Percentiles rank a stretch among this genome's conserved stretches.
Conservation (phyloP, 106 monocot species). For the Ottelia alismoides region DNA sequence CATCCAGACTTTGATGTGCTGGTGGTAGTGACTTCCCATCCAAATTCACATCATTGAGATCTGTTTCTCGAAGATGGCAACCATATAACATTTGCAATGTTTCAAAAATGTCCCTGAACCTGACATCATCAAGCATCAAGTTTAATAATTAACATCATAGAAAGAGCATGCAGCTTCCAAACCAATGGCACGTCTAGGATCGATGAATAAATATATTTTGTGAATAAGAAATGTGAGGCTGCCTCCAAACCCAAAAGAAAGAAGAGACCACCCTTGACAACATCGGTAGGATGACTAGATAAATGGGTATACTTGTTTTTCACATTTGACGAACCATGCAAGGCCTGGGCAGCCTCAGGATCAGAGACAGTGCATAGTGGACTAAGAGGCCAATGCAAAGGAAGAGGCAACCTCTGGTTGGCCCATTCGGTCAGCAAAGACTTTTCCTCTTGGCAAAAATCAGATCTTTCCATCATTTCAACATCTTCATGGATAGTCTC, state of each 20-base stretch:
- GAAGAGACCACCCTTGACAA: conserved; percentile 59
- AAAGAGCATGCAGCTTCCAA: conserved; percentile 89
- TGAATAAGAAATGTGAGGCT: conserved; percentile 17
- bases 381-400: conserved; percentile 87
- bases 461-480: conserved; percentile 19
- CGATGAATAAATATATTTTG: conserved; percentile 11
- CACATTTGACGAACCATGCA: conserved; percentile 4
- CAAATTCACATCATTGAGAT: no score
- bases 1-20: no score
- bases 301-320: conserved; percentile 10
- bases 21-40: no score
- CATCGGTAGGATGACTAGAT: conserved; percentile 20
- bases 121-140: conserved; percentile 54
- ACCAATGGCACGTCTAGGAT: conserved; percentile 40
- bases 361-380: conserved; percentile 39
- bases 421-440: conserved; percentile 58
- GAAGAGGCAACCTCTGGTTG: conserved; percentile 79
- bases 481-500: conserved; percentile 79
- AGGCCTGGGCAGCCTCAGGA: neutral
- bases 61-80: no score
- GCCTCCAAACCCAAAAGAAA: conserved; percentile 76
- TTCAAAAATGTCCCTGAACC: conserved; percentile 49
- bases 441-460: conserved; percentile 14
- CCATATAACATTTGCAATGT: conserved; percentile 75
- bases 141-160: conserved; percentile 40